phyloP scores from a whole-genome alignment of 306 rosid genomes.

The Gynostemma pentaphyllum region DNA sequence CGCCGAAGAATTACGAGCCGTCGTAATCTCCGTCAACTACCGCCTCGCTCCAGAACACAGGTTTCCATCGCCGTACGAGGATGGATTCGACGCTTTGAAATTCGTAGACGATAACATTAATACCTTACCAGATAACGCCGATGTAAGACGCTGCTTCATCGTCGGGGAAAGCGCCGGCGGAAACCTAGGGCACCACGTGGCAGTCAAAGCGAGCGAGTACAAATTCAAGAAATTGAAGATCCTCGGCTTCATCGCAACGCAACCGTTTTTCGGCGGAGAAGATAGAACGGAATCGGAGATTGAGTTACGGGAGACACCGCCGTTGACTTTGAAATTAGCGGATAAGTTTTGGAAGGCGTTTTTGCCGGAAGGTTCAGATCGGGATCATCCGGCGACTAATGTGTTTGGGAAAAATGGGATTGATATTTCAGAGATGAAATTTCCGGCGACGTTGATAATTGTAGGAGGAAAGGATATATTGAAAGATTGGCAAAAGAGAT shows the following conservation, averaged over 20 bases:
- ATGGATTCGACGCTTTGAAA: conserved; percentile 19
- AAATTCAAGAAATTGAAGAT: not conserved
- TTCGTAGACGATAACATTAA: conserved; percentile 2
- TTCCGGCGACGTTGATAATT: conserved; percentile 16
- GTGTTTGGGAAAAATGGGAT: conserved; percentile 14
- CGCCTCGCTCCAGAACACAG: conserved; percentile 20
- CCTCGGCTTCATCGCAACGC: conserved; percentile 16
- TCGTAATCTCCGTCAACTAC: conserved; percentile 25
- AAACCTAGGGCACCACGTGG: conserved; percentile 29
- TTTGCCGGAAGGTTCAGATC: conserved; percentile 15
- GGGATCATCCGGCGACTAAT: conserved; percentile 17
- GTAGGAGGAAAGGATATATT: conserved; percentile 21
- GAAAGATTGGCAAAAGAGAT: conserved; percentile 18
- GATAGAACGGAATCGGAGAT: conserved; percentile 24
- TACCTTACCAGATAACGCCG: not conserved
- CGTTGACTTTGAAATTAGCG: not conserved
- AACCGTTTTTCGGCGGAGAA: conserved; percentile 27
- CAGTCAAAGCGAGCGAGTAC: conserved; percentile 1
- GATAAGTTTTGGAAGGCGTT: conserved; percentile 25
- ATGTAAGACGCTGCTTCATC: conserved; percentile 15
- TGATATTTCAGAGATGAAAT: conserved; percentile 9
- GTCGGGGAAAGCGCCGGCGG: conserved; percentile 27
- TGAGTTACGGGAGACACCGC: not conserved
- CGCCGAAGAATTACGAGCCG: conserved; percentile 11
- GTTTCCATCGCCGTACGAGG: conserved; percentile 20